These are phyloP conservation scores for Actinidia chinensis DNA, from an alignment of 179 eudicot genomes.

Conservation along the genomic window DNA sequence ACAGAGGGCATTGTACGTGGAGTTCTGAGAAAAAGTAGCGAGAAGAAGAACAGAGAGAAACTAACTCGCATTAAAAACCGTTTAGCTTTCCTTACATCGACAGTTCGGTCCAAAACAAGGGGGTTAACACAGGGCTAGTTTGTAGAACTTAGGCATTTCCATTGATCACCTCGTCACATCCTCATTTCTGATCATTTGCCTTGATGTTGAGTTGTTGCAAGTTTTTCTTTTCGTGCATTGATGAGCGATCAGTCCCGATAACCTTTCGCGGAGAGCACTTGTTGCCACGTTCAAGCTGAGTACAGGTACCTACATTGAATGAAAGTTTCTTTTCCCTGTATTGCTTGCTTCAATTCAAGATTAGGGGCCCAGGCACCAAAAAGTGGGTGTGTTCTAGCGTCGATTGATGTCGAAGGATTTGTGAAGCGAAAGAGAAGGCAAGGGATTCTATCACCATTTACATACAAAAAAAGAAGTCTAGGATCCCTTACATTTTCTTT, in stretches of 20 bases:
- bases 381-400: not conserved
- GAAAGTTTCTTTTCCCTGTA: not conserved
- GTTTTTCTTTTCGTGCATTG: not conserved
- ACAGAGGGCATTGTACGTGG: conserved; percentile 72
- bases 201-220: not conserved
- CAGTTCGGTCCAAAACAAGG: conserved; percentile 45
- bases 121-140: not conserved
- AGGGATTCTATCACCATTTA: no score
- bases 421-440: no score
- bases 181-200: not conserved
- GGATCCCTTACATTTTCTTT: no score
- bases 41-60: conserved; percentile 86
- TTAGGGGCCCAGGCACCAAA: not conserved
- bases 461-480: no score
- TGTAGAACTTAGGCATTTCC: not conserved
- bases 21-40: conserved; percentile 73
- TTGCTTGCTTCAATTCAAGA: conserved; percentile 9
- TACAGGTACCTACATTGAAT: conserved; percentile 5
- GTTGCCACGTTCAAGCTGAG: not conserved
- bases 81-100: conserved; percentile 69
- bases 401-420: no score
- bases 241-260: not conserved
- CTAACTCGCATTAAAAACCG: conserved; percentile 74
- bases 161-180: not conserved
- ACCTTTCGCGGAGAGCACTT: not conserved